These are phyloP conservation scores for Tetragonia tetragonoides DNA, from an alignment of 148 eudicot genomes.

Conservation along the genomic window DNA sequence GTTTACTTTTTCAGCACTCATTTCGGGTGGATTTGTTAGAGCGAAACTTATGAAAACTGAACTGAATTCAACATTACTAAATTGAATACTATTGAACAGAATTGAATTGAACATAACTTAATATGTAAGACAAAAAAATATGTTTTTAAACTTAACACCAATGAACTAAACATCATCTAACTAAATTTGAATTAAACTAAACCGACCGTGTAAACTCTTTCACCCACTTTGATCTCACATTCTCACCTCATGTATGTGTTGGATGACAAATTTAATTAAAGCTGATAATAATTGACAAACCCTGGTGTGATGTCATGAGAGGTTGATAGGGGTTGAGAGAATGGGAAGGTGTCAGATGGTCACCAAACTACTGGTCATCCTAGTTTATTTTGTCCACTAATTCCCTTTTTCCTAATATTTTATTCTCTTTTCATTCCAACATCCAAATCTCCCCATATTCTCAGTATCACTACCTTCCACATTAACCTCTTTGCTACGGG, in stretches of 20 bases:
- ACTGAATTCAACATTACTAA: too few species aligned
- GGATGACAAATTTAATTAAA: not conserved
- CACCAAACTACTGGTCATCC: constrained; percentile 33
- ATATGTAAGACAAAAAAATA: too few species aligned
- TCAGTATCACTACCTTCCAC: not conserved
- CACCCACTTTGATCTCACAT: too few species aligned
- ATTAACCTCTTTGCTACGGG: not conserved
- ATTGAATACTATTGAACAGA: too few species aligned
- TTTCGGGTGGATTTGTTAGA: too few species aligned
- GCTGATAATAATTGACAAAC: not conserved
- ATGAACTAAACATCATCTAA: too few species aligned
- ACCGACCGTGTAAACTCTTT: too few species aligned
- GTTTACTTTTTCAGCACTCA: too few species aligned
- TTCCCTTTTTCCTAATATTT: not conserved
- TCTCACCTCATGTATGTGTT: not conserved
- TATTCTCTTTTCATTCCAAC: not conserved
- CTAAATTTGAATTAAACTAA: too few species aligned
- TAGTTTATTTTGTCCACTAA: constrained; percentile 15
- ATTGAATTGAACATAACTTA: too few species aligned
- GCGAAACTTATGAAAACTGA: too few species aligned
- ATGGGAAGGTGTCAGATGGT: constrained; percentile 32
- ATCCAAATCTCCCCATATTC: not conserved
- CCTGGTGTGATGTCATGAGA: constrained; percentile 10
- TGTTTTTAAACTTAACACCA: too few species aligned
- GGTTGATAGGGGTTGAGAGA: constrained; percentile 23